A percentile compares a stretch with the other conserved stretches of the same genome.
phyloP scores from a whole-genome alignment of 208 protist species.

The Phytomonas sp. region DNA sequence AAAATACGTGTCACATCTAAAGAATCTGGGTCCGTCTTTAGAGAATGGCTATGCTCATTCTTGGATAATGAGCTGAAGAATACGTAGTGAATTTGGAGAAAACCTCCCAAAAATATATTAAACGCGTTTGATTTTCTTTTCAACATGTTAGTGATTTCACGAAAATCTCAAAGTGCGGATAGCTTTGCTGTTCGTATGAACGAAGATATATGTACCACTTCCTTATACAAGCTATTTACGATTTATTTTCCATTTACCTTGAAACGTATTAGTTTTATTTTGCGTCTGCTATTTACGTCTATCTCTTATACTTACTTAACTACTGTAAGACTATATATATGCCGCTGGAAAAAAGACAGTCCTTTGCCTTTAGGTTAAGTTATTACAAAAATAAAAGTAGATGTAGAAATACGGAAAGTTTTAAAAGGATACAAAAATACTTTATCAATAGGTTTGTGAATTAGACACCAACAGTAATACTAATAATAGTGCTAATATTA shows the following conservation, averaged over 20 bases:
- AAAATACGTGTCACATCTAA: slow-evolving; percentile 24
- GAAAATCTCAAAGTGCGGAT: slow-evolving; percentile 1
- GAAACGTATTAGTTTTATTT: not conserved
- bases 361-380: not conserved
- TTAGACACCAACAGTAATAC: not conserved
- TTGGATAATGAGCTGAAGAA: slow-evolving; percentile 11
- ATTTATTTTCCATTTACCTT: not conserved
- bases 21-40: slow-evolving; percentile 27
- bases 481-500: slow-evolving; percentile 4
- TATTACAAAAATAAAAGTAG: not conserved
- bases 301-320: not conserved
- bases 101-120: not conserved
- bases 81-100: not conserved
- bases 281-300: not conserved
- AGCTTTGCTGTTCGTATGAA: not conserved
- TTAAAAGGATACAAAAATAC: not conserved
- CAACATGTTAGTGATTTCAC: not conserved
- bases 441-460: slow-evolving; percentile 2
- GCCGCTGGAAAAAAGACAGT: not conserved
- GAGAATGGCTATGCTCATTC: slow-evolving; percentile 33
- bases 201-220: not conserved
- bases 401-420: not conserved
- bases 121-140: slow-evolving; percentile 1
- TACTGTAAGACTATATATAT: not conserved
- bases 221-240: not conserved